A percentile compares a stretch with the other conserved stretches of the same genome.
Evolutionary conservation across 2,329 filamentous ascomycete species (phyloP).

Genomic region (Epichloe aotearoae): DNA sequence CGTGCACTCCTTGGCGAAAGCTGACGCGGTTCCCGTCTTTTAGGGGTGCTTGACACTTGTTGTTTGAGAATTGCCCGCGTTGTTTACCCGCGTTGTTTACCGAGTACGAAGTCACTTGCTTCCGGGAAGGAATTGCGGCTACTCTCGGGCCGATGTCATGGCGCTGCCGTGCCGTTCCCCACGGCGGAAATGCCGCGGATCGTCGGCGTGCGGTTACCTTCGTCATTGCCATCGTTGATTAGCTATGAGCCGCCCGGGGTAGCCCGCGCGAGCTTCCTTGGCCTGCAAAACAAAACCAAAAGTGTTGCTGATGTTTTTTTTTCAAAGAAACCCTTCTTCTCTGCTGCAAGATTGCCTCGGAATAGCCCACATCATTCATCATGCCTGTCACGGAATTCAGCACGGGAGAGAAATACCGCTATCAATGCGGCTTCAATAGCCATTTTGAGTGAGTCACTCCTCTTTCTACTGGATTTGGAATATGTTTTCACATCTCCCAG

Average conservation of each 20-base stretch:
- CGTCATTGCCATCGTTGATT: background rate
- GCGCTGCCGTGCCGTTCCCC: background rate
- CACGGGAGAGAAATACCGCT: slow-evolving; percentile 48
- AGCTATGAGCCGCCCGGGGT: background rate
- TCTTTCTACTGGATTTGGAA: background rate
- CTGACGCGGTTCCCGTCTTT: background rate
- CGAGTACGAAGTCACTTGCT: background rate
- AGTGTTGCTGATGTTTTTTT: background rate
- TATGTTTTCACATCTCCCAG: too few relatives aligned
- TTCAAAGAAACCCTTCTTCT: background rate
- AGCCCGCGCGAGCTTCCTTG: background rate
- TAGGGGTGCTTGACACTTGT: background rate
- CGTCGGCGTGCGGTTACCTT: background rate
- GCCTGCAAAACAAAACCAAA: background rate
- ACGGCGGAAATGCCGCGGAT: slow-evolving; percentile 4
- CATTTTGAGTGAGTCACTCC: slow-evolving; percentile 56
- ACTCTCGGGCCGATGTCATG: slow-evolving; percentile 3
- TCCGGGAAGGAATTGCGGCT: background rate
- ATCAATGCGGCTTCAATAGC: slow-evolving; percentile 65
- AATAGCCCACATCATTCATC: slow-evolving; percentile 7
- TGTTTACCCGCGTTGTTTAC: too few relatives aligned
- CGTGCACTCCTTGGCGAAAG: background rate
- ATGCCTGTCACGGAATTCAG: slow-evolving; percentile 40
- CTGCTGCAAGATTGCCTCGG: background rate
- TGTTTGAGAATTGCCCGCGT: too few relatives aligned